A percentile compares a stretch with the other conserved stretches of the same genome.
These are phyloP conservation scores for Amauroascus niger DNA, from an alignment of 2,329 filamentous ascomycete genomes.

Conservation along the genomic window DNA sequence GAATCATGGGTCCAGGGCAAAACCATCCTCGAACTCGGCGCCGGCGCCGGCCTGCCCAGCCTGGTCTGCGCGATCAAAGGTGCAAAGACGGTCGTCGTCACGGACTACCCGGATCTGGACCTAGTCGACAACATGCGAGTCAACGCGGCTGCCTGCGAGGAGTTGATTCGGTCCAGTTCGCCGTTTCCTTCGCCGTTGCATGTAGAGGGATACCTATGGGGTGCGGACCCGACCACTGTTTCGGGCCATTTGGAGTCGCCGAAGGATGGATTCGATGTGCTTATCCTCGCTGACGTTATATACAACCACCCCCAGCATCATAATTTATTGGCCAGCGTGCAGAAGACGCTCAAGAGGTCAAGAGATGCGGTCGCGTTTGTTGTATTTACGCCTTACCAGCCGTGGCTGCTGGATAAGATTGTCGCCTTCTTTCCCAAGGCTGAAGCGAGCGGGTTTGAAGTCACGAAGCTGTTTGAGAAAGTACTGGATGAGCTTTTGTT, in stretches of 20 bases:
- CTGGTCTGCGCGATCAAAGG: constrained; percentile 66
- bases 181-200: constrained; percentile 37
- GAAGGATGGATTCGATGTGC: constrained; percentile 55
- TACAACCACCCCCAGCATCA: constrained; percentile 85
- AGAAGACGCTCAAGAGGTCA: constrained; percentile 52
- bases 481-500: constrained; percentile 82
- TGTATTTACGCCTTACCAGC: constrained; percentile 89
- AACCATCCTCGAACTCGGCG: constrained; percentile 79
- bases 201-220: constrained; percentile 75
- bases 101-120: constrained; percentile 79
- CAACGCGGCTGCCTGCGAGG: constrained; percentile 57
- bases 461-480: constrained; percentile 71
- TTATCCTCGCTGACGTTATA: constrained; percentile 79
- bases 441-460: constrained; percentile 58
- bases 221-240: constrained; percentile 52
- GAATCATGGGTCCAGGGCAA: constrained; percentile 50
- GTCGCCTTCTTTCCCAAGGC: constrained; percentile 76
- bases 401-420: constrained; percentile 79
- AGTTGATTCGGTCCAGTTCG: constrained; percentile 26
- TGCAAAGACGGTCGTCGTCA: constrained; percentile 61
- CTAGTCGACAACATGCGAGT: constrained; percentile 68
- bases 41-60: constrained; percentile 74
- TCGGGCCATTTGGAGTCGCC: constrained; percentile 46
- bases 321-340: constrained; percentile 64
- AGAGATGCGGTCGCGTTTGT: constrained; percentile 60